Conservation (phyloP, 805 yeast genomes). For the Brettanomyces custersianus region DNA sequence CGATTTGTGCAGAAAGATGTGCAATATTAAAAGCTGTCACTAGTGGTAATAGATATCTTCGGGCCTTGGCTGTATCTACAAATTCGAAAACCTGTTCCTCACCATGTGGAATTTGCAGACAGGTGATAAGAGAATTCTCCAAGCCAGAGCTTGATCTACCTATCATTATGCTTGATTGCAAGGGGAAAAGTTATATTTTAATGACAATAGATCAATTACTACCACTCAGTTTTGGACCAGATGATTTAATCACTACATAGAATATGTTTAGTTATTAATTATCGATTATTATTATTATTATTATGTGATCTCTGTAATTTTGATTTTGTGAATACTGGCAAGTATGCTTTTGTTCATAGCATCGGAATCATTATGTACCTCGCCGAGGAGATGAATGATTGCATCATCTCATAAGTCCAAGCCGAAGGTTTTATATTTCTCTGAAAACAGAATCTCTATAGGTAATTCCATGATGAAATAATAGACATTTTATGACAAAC, state of each 20-base stretch:
- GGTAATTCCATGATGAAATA: too few relatives aligned
- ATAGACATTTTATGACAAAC: too few relatives aligned
- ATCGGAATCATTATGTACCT: too few relatives aligned
- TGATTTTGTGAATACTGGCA: too few relatives aligned
- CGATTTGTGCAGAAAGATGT: slow-evolving; percentile 70
- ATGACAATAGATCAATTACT: slow-evolving; percentile 54
- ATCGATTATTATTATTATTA: neutral
- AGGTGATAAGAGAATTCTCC: slow-evolving; percentile 77
- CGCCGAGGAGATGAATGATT: too few relatives aligned
- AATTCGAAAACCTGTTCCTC: slow-evolving; percentile 52
- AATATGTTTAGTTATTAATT: neutral
- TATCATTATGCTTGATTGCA: slow-evolving; percentile 57
- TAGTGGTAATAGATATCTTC: slow-evolving; percentile 32
- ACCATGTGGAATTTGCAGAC: slow-evolving; percentile 96
- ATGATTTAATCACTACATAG: slow-evolving; percentile 29
- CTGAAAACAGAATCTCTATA: slow-evolving; percentile 2
- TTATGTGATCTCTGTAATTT: neutral
- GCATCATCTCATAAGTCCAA: too few relatives aligned
- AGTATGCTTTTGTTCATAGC: too few relatives aligned
- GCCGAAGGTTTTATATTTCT: too few relatives aligned
- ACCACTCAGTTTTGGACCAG: slow-evolving; percentile 87
- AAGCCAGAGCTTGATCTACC: slow-evolving; percentile 32
- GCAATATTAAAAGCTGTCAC: slow-evolving; percentile 50
- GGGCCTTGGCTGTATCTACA: slow-evolving; percentile 60
- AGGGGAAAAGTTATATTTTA: slow-evolving; percentile 36